phyloP scores from a whole-genome alignment of 1,284 basidiomycete species.

The Pisolithus thermaeus region DNA sequence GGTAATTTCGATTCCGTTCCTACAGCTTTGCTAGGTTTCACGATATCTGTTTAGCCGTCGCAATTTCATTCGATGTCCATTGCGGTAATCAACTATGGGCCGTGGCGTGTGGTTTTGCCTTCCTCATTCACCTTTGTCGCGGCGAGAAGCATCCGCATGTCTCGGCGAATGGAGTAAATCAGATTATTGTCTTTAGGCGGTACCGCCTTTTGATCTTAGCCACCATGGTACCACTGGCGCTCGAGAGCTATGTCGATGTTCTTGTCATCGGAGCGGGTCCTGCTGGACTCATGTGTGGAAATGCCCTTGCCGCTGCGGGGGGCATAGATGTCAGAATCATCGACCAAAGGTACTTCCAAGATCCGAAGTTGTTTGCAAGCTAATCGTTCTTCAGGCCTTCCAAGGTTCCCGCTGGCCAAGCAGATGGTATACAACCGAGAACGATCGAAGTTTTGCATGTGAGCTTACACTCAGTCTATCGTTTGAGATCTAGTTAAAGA shows the following conservation, averaged over 20 bases:
- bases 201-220: too few relatives aligned
- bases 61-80: too few relatives aligned
- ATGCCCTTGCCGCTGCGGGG: constrained; percentile 56
- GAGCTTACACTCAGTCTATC: background rate
- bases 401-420: constrained; percentile 64
- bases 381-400: constrained; percentile 35
- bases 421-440: constrained; percentile 74
- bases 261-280: constrained; percentile 54
- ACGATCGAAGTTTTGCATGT: constrained; percentile 76
- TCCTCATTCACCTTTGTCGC: too few relatives aligned
- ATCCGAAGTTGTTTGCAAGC: background rate
- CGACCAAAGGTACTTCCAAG: constrained; percentile 50
- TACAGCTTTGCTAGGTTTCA: too few relatives aligned
- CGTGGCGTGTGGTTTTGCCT: too few relatives aligned
- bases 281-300: constrained; percentile 57
- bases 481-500: background rate
- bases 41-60: too few relatives aligned
- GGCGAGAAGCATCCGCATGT: too few relatives aligned
- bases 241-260: constrained; percentile 43
- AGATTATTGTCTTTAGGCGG: too few relatives aligned
- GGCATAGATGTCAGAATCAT: constrained; percentile 54
- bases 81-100: too few relatives aligned
- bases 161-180: background rate
- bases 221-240: background rate
- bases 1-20: too few relatives aligned